phyloP scores from a whole-genome alignment of 345 rosid genomes.

The Limnanthes douglasii region DNA sequence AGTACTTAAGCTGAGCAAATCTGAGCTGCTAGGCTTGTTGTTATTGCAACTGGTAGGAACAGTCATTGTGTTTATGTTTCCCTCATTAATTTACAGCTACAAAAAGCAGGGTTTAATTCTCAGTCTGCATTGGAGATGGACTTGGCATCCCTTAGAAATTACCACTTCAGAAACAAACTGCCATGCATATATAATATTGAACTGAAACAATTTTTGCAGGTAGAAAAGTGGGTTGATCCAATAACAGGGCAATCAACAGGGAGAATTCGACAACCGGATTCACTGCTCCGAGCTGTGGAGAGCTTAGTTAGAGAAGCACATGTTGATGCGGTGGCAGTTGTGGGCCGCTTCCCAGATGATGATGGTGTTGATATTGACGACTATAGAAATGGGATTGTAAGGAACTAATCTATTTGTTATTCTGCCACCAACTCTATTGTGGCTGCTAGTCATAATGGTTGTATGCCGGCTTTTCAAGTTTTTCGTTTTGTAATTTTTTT shows the following conservation, averaged over 20 bases:
- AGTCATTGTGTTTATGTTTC: not conserved
- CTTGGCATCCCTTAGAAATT: not conserved
- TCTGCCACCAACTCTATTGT: too few relatives aligned
- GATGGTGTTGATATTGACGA: slow-evolving; percentile 26
- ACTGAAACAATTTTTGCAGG: slow-evolving; percentile 16
- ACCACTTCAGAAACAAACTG: not conserved
- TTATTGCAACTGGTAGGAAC: not conserved
- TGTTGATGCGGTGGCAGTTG: slow-evolving; percentile 42
- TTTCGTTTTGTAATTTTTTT: too few relatives aligned
- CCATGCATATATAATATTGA: too few relatives aligned
- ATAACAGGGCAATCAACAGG: slow-evolving; percentile 47
- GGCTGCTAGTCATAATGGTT: too few relatives aligned
- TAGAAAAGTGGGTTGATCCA: slow-evolving; percentile 44
- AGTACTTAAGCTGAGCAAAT: too few relatives aligned
- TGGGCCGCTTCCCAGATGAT: slow-evolving; percentile 47
- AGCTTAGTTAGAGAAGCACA: slow-evolving; percentile 21
- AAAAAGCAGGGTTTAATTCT: not conserved
- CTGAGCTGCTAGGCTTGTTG: not conserved
- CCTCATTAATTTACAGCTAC: not conserved
- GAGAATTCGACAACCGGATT: slow-evolving; percentile 35
- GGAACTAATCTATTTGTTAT: slow-evolving; percentile 1
- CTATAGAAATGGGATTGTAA: slow-evolving; percentile 43
- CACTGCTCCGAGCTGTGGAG: slow-evolving; percentile 30
- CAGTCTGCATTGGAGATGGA: not conserved
- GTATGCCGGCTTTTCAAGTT: too few relatives aligned